Evolutionary conservation across 2,329 filamentous ascomycete genomes (phyloP), one percentile per base, ranked within the genome.

Genomic region (Diaporthe destruens): DNA sequence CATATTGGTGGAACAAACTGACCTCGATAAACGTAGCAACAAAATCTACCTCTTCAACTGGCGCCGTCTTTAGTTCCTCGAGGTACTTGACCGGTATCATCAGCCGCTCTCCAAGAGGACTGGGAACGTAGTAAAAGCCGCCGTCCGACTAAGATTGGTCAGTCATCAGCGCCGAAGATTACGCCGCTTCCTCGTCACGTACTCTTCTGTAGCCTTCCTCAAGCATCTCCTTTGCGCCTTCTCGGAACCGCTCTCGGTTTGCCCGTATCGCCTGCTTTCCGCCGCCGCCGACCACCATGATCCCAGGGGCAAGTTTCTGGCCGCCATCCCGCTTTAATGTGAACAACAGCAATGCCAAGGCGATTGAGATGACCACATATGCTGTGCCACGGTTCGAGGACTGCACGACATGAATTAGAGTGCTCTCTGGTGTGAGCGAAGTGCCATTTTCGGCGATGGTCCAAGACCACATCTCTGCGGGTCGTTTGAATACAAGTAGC

Each of bases 81-180:
- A 79, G 70, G 71, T 79, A 78, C 54, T 75, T 76, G 29, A 74
- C 59, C 4, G 78, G 79, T 51, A 80, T 59, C 76, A 80, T 79
- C 55, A 80, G 71, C 1, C 79, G 74, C 54, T 80, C 77, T 4
- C 78, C 77, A 4, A 78, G 63, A 2, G 75, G 76, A 44, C 76
- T 78, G 0, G 77, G 78, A 2, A 80, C 77, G 65, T 80, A 79
- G 67, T 71, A 77, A 25, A 66, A 66, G 29, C 51, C 51, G n/a
- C 53, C 39, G 3, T 56, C 54, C n/a, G 61, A 66, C 61, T 66
- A 23, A 12, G 7, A n/a, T 53, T 36, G n/a, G n/a, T 66, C 16
- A 53, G 61, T 14, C 0, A 8, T 36, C 23, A 39, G 20, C 11
- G 12, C 47, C 1, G 32, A 14, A 34, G 0, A n/a, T 3, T 7